Evolutionary conservation across 2,329 filamentous ascomycete genomes (phyloP), one percentile per base, ranked within the genome.

Genomic region (Juglanconis juglandina): DNA sequence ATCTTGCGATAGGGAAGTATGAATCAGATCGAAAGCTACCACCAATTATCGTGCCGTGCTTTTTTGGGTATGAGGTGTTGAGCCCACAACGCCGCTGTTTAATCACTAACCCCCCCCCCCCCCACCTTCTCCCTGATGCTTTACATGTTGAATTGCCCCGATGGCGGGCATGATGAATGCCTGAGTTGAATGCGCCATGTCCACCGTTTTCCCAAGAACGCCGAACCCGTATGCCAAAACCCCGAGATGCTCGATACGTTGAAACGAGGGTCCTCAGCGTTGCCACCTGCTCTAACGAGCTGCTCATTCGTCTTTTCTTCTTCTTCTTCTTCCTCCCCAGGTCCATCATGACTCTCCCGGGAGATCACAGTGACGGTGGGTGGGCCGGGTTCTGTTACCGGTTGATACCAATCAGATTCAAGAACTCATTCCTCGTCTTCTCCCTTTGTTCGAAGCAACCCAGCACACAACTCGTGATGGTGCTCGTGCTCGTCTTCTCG

Each of bases 381-480:
- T 24, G 24, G 24, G 24, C 24, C 24, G 2, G 24, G 24, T 24
- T 5, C 35, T n/a, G 30, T 44, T 42, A 54, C 50, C 68, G 67
- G 73, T 91, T 87, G 59, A 92, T 75, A 44, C 84, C 84, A 39
- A 88, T 79, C 41, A 99, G 81, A 68, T 88, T 96, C 71, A 99
- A 77, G 71, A 99, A 99, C 76, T 99, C 95, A 72, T 96, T 96
- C 68, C 95, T 83, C 10, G 94, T 97, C 82, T 96, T 97, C 63
- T 92, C 91, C 68, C 91, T 92, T 63, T 88, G 88, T 71, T 96
- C 88, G 81, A 99, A 96, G 69, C 92, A 93, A 44, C 95, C 95
- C n/a, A 98, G 84, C 77, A 99, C 96, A 73, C 94, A 98, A 78
- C 92, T 97, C 17, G 95, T 99, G 42, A 96, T 95, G 6, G 95